A percentile compares a stretch with the other conserved stretches of the same genome.
Conservation (phyloP, 225 moss, liverwort and hornwort species). For the Thuidium tamariscinum region DNA sequence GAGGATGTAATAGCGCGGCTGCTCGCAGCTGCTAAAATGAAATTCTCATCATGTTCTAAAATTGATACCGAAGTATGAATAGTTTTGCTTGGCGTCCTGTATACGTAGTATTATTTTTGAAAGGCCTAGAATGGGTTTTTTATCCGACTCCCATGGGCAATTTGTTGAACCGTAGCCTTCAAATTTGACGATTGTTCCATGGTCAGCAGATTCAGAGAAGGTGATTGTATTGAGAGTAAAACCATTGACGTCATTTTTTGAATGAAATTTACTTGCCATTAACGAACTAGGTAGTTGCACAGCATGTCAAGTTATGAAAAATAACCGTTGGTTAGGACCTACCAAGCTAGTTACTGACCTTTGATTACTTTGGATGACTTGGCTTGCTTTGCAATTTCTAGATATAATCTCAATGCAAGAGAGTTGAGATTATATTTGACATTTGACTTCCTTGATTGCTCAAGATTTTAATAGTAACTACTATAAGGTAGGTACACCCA, state of each 20-base stretch:
- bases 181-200: not conserved
- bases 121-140: not conserved
- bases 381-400: too few species aligned
- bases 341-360: rapidly evolving
- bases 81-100: not conserved
- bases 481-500: too few species aligned
- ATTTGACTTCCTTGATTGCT: not conserved
- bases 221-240: not conserved
- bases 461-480: not conserved
- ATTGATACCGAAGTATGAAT: not conserved
- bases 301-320: not conserved
- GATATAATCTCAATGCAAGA: not conserved
- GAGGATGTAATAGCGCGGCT: not conserved
- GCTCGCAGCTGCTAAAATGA: not conserved
- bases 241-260: too few species aligned
- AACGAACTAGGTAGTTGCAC: not conserved
- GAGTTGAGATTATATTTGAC: too few species aligned
- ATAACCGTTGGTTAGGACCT: not conserved
- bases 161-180: not conserved
- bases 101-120: not conserved
- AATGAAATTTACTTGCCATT: not conserved
- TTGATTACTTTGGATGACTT: not conserved
- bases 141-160: not conserved
- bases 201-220: not conserved
- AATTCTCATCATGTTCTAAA: not conserved